These are phyloP conservation scores for Aspergillus steynii DNA, from an alignment of 495 filamentous ascomycete species.

Conservation along the genomic window DNA sequence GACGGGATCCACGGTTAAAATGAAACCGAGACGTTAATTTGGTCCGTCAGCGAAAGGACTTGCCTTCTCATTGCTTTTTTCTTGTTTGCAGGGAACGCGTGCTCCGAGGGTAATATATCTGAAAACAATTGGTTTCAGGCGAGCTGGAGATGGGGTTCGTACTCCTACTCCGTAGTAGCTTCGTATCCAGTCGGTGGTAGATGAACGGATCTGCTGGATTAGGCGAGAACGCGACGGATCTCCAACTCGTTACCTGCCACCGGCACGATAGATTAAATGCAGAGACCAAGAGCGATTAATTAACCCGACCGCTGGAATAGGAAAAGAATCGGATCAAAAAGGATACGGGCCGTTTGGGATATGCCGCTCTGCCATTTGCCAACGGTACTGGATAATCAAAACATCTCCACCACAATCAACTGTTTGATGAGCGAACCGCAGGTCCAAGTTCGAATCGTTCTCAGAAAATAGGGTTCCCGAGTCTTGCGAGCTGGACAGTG, in stretches of 20 bases:
- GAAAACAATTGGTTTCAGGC: neutral
- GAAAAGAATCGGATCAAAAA: neutral
- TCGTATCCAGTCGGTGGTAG: neutral
- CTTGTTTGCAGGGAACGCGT: neutral
- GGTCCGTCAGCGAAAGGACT: neutral
- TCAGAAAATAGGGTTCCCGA: neutral
- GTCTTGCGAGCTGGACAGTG: neutral
- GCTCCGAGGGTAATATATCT: neutral
- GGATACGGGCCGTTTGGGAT: neutral
- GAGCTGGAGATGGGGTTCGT: neutral
- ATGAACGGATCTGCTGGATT: neutral
- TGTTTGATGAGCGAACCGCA: conserved; percentile 18
- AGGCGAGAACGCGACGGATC: neutral
- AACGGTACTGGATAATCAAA: conserved; percentile 18
- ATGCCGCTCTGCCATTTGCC: neutral
- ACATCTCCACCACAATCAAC: conserved; percentile 15
- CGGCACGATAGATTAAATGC: neutral
- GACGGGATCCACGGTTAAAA: neutral
- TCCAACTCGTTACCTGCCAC: neutral
- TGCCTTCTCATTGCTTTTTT: neutral
- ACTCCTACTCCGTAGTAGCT: neutral
- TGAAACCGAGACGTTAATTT: neutral
- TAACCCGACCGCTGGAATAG: neutral
- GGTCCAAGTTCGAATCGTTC: conserved; percentile 21
- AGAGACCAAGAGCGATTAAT: neutral